Percentiles rank a stretch among this genome's conserved stretches.
Conservation (phyloP, 176 grass and related monocot genomes). For the Eragrostis curvula region DNA sequence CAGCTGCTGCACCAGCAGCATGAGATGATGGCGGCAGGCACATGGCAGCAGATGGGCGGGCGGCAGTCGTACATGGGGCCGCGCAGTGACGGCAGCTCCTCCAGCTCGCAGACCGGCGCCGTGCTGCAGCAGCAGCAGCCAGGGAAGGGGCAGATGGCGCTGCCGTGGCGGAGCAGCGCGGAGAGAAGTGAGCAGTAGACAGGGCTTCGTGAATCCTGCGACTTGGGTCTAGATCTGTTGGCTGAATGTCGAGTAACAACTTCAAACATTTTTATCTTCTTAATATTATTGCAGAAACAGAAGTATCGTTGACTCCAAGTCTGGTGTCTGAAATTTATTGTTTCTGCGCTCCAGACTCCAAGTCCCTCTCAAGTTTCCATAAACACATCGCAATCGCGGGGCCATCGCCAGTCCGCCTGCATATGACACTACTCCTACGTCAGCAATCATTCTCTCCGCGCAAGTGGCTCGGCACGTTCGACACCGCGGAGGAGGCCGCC, state of each 20-base stretch:
- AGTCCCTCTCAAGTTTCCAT: too few relatives aligned
- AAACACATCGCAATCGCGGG: too few relatives aligned
- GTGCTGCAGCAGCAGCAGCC: conserved; percentile 21
- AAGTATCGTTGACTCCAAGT: too few relatives aligned
- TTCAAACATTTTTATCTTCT: background rate
- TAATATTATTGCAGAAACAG: too few relatives aligned
- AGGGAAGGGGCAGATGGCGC: conserved; percentile 5
- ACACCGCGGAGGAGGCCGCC: conserved; percentile 80
- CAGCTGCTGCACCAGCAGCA: conserved; percentile 24
- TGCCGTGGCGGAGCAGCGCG: conserved; percentile 19
- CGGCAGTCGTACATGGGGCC: conserved; percentile 8
- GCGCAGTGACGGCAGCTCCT: conserved; percentile 14
- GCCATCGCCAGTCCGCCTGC: background rate
- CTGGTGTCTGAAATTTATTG: too few relatives aligned
- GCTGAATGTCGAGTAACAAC: background rate
- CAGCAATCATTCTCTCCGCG: conserved; percentile 24
- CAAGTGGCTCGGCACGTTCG: conserved; percentile 86
- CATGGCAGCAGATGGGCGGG: conserved; percentile 37
- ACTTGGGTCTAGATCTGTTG: too few relatives aligned
- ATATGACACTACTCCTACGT: background rate
- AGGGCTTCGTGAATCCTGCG: background rate
- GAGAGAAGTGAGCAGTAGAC: conserved; percentile 31
- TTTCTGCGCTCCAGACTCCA: too few relatives aligned
- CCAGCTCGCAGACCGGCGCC: conserved; percentile 32
- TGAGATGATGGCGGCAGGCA: conserved; percentile 17